Percentiles rank a stretch among this genome's conserved stretches.
Conservation (phyloP, 345 rosid species). For the Eucalyptus curtisii region DNA sequence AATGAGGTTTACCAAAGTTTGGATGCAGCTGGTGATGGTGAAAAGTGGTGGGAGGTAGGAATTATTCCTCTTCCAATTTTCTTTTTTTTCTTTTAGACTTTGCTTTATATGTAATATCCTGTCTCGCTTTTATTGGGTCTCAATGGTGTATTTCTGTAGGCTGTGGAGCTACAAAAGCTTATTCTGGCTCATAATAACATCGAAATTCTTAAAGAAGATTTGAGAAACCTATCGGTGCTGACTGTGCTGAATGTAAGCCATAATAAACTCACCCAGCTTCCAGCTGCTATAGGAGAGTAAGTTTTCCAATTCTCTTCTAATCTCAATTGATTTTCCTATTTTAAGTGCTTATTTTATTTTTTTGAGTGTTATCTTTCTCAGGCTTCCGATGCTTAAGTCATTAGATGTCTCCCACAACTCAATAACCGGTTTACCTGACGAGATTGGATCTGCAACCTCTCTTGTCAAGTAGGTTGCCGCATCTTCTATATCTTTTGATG, state of each 20-base stretch:
- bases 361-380: constrained; percentile 4
- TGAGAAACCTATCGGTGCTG: constrained; percentile 51
- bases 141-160: constrained; percentile 15
- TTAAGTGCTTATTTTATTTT: neutral
- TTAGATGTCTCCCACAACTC: constrained; percentile 73
- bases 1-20: constrained; percentile 47
- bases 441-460: constrained; percentile 68
- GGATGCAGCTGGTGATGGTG: constrained; percentile 62
- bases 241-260: constrained; percentile 75
- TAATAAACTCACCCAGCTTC: constrained; percentile 60
- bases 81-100: neutral
- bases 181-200: constrained; percentile 87
- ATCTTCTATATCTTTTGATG: neutral
- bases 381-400: constrained; percentile 76
- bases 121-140: neutral
- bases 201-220: constrained; percentile 65
- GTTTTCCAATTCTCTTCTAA: constrained; percentile 4
- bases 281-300: constrained; percentile 79
- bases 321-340: neutral
- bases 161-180: constrained; percentile 82
- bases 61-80: neutral
- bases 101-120: neutral
- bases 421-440: constrained; percentile 53
- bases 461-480: constrained; percentile 67
- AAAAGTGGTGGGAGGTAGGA: constrained; percentile 98